phyloP scores from a whole-genome alignment of 345 rosid genomes.

The Brassica nigra region DNA sequence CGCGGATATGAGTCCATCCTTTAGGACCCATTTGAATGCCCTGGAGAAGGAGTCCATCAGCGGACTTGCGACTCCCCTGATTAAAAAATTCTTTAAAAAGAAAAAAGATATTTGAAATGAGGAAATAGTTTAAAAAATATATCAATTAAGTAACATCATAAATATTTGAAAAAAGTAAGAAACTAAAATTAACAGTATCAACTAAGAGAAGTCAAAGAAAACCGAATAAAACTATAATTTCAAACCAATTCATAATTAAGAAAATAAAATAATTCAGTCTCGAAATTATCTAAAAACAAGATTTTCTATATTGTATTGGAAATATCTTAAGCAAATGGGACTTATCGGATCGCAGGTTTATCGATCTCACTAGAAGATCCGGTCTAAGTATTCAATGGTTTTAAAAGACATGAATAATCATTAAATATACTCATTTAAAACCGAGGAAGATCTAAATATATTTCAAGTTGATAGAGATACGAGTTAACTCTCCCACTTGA shows the following conservation, averaged over 20 bases:
- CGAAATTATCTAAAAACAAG: background rate
- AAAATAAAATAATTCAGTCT: background rate
- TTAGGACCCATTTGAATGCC: too few species aligned
- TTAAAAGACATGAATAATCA: background rate
- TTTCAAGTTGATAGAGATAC: conserved; percentile 1
- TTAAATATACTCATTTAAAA: background rate
- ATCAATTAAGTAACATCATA: background rate
- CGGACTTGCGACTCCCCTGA: too few species aligned
- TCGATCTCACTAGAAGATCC: background rate
- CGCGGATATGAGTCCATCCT: too few species aligned
- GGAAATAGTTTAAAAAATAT: background rate
- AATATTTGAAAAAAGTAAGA: background rate
- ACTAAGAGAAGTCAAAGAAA: background rate
- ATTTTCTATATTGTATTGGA: background rate
- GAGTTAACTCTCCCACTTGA: background rate
- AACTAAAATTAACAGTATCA: background rate
- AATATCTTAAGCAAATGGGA: background rate
- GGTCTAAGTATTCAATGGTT: background rate
- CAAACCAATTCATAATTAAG: background rate
- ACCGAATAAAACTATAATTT: background rate
- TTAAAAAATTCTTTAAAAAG: too few species aligned
- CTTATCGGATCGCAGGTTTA: background rate
- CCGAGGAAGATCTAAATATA: background rate
- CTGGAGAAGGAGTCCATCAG: too few species aligned
- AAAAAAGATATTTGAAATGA: background rate